Percentiles rank a stretch among this genome's conserved stretches.
Evolutionary conservation across 2,329 filamentous ascomycete genomes (phyloP).

Genomic region (Pseudocercospora musae): DNA sequence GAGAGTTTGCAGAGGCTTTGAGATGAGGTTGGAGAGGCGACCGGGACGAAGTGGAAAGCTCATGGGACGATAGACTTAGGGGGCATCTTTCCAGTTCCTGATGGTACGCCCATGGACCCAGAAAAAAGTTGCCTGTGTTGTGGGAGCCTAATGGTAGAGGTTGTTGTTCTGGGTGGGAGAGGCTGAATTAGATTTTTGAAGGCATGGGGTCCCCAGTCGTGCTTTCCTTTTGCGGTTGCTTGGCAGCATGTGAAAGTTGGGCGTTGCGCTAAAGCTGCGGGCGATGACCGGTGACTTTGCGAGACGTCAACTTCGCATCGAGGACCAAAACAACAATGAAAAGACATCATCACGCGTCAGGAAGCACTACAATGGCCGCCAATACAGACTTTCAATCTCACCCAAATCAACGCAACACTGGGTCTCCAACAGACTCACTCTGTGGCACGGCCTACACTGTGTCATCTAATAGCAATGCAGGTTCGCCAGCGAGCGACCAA

Average conservation of each 20-base stretch:
- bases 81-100: background rate
- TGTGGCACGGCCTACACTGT: background rate
- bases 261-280: background rate
- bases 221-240: background rate
- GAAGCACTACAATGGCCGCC: background rate
- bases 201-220: background rate
- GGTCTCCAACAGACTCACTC: background rate
- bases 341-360: background rate
- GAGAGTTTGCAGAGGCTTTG: background rate
- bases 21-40: background rate
- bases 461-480: background rate
- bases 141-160: conserved; percentile 3
- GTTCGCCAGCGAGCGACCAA: background rate
- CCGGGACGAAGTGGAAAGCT: background rate
- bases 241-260: background rate
- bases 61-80: background rate
- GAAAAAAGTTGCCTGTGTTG: background rate
- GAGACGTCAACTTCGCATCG: too few relatives aligned
- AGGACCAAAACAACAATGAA: background rate
- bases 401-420: background rate
- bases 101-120: background rate
- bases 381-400: background rate
- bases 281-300: background rate
- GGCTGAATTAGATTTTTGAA: background rate
- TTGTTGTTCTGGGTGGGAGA: conserved; percentile 1